Evolutionary conservation across 371 early-diverging fungal genomes (phyloP).

Genomic region (Syncephalastrum monosporum): DNA sequence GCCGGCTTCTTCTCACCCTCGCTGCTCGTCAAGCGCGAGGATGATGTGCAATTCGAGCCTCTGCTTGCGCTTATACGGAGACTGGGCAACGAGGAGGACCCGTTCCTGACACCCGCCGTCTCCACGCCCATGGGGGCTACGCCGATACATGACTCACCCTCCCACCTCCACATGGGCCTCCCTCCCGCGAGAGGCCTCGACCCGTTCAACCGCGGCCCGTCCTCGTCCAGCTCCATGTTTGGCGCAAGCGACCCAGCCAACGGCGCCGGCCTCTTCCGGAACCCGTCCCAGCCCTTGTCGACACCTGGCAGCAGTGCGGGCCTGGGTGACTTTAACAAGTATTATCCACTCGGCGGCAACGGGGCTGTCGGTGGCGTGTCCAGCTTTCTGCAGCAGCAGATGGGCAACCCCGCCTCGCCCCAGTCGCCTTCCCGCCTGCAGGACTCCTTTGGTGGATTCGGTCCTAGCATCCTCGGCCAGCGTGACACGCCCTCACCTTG

Average conservation of each 20-base stretch:
- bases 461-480: constrained; percentile 25
- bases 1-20: constrained; percentile 76
- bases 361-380: constrained; percentile 3
- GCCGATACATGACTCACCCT: constrained; percentile 11
- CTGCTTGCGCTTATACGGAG: constrained; percentile 59
- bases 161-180: constrained; percentile 9
- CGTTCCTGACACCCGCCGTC: constrained; percentile 52
- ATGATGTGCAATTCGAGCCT: constrained; percentile 69
- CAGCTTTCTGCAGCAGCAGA: constrained; percentile 22
- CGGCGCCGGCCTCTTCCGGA: constrained; percentile 17
- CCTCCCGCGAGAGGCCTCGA: constrained; percentile 17
- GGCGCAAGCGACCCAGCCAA: constrained; percentile 16
- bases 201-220: constrained; percentile 23
- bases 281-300: constrained; percentile 9
- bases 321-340: constrained; percentile 23
- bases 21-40: constrained; percentile 73
- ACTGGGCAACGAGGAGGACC: constrained; percentile 63
- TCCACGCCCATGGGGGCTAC: neutral
- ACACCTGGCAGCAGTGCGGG: constrained; percentile 10
- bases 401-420: constrained; percentile 17
- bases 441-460: constrained; percentile 22
- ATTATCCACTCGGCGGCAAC: constrained; percentile 31
- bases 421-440: constrained; percentile 27
- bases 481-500: constrained; percentile 26
- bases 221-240: constrained; percentile 19